A percentile compares a stretch with the other conserved stretches of the same genome.
phyloP scores from a whole-genome alignment of 2,329 filamentous ascomycete species.

The Ophiostoma angusticollis region DNA sequence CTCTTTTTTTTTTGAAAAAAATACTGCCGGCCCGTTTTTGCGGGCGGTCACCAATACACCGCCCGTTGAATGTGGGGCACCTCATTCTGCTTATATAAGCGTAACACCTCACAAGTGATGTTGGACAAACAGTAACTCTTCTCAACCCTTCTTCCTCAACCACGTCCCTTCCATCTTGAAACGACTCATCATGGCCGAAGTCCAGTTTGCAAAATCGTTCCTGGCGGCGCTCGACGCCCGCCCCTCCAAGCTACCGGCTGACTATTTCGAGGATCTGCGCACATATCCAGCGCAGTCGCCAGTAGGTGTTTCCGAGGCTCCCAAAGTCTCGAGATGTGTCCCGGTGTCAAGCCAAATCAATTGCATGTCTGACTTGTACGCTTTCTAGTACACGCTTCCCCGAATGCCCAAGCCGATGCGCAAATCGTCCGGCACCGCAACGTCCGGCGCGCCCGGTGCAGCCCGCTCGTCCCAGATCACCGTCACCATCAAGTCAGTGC shows the following conservation, averaged over 20 bases:
- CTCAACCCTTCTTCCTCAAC: neutral
- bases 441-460: constrained; percentile 35
- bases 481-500: constrained; percentile 57
- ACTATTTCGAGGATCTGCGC: constrained; percentile 80
- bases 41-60: constrained; percentile 6
- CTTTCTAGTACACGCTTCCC: constrained; percentile 56
- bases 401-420: constrained; percentile 47
- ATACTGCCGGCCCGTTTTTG: neutral
- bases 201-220: constrained; percentile 73
- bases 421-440: constrained; percentile 27
- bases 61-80: constrained; percentile 4
- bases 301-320: constrained; percentile 50
- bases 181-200: constrained; percentile 69
- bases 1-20: constrained; percentile 8
- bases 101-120: neutral
- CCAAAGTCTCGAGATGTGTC: no score
- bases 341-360: no score
- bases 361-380: no score
- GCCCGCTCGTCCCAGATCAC: constrained; percentile 41
- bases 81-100: neutral
- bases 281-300: constrained; percentile 63
- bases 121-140: neutral
- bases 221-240: constrained; percentile 67
- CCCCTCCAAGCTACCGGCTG: constrained; percentile 68
- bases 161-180: no score